A percentile compares a stretch with the other conserved stretches of the same genome.
phyloP scores from a whole-genome alignment of 768 basidiomycete species.

The Mycena vulgaris region DNA sequence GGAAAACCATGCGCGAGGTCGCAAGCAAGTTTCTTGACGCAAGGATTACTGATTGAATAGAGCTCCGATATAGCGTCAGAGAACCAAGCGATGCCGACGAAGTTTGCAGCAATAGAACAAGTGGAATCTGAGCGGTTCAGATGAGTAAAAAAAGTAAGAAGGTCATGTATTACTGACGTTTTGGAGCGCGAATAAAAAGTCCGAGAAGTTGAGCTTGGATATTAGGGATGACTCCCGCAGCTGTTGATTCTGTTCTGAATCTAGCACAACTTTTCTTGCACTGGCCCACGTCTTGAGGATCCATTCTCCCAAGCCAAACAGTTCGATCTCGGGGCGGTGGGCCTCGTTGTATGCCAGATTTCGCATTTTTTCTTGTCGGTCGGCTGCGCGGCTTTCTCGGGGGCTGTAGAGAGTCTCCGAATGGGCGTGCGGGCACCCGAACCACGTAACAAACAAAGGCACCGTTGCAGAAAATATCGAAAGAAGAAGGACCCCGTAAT shows the following conservation, averaged over 20 bases:
- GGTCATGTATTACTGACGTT: constrained; percentile 67
- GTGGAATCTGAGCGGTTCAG: constrained; percentile 70
- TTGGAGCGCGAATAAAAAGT: constrained; percentile 75
- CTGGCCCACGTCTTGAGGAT: constrained; percentile 83
- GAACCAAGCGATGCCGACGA: constrained; percentile 85
- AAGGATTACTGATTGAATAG: constrained; percentile 80
- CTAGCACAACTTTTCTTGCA: constrained; percentile 72
- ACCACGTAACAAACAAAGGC: constrained; percentile 72
- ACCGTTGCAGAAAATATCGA: constrained; percentile 74
- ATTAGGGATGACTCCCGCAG: constrained; percentile 64
- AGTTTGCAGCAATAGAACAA: constrained; percentile 80
- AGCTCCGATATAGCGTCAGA: constrained; percentile 85
- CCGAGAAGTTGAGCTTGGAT: constrained; percentile 73
- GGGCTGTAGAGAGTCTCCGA: constrained; percentile 63
- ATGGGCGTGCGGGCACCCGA: constrained; percentile 57
- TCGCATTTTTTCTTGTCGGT: constrained; percentile 83
- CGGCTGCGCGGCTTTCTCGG: constrained; percentile 74
- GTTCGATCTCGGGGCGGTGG: constrained; percentile 84
- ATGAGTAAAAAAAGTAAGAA: constrained; percentile 38
- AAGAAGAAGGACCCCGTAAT: constrained; percentile 70
- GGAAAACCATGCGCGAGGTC: constrained; percentile 82
- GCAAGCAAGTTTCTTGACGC: constrained; percentile 75
- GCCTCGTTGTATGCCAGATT: constrained; percentile 81
- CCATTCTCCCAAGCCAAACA: constrained; percentile 91
- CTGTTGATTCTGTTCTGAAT: constrained; percentile 65